These are phyloP conservation scores for Excoecaria agallocha DNA, from an alignment of 345 rosid species.

Conservation along the genomic window DNA sequence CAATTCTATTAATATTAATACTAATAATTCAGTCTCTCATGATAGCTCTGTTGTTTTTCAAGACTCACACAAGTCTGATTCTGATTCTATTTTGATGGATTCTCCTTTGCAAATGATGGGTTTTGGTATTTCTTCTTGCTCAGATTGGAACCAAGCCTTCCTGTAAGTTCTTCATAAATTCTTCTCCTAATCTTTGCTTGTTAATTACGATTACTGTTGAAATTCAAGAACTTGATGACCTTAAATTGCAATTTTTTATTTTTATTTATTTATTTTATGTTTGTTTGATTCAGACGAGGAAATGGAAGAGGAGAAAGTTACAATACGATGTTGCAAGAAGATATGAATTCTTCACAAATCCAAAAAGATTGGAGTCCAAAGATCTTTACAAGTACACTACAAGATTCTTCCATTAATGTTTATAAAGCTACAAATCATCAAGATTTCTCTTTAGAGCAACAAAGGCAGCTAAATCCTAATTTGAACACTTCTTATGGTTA, in stretches of 20 bases:
- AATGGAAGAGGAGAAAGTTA: conserved; percentile 23
- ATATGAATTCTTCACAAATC: conserved; percentile 29
- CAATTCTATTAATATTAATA: conserved; percentile 11
- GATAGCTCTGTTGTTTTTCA: conserved; percentile 26
- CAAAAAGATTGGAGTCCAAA: conserved; percentile 49
- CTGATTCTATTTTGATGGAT: conserved; percentile 43
- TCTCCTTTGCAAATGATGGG: conserved; percentile 46
- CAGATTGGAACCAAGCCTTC: conserved; percentile 48
- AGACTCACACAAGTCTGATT: conserved; percentile 24
- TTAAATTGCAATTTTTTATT: background rate
- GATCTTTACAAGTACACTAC: conserved; percentile 24
- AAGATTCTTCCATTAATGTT: conserved; percentile 30
- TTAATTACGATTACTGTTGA: no score
- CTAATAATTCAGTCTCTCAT: conserved; percentile 15
- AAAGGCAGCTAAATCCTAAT: background rate
- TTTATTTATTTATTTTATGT: no score
- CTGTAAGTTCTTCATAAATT: conserved; percentile 37
- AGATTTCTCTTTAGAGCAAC: conserved; percentile 25
- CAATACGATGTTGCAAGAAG: conserved; percentile 25
- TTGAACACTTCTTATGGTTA: background rate
- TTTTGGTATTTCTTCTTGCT: conserved; percentile 31
- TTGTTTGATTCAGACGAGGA: conserved; percentile 5
- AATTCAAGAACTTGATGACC: no score
- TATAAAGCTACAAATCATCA: conserved; percentile 29
- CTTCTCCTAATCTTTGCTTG: no score